These are phyloP conservation scores for Eucalyptus cloeziana DNA, from an alignment of 345 rosid species.

Conservation along the genomic window DNA sequence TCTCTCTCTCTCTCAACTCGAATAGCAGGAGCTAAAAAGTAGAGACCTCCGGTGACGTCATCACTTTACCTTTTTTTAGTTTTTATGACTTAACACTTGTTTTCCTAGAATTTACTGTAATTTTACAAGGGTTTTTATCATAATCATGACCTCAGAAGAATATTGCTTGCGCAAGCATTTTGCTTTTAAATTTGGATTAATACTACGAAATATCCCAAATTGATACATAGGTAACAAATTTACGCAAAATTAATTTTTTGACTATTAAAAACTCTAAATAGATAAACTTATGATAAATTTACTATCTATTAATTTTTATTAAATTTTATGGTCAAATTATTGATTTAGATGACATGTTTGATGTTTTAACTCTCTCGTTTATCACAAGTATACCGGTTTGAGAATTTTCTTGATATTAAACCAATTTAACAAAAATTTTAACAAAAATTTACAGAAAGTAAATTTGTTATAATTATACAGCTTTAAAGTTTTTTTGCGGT, in stretches of 20 bases:
- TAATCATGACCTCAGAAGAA: not conserved
- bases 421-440: accelerated
- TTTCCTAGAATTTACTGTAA: not conserved
- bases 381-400: accelerated
- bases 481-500: accelerated
- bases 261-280: accelerated
- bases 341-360: too few species aligned
- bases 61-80: not conserved
- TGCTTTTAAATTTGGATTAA: not conserved
- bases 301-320: accelerated
- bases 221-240: accelerated
- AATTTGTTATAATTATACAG: too few species aligned
- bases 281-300: accelerated
- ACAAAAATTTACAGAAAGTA: too few species aligned
- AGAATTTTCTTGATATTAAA: too few species aligned
- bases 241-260: accelerated
- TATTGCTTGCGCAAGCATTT: not conserved
- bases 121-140: not conserved
- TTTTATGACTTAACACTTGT: not conserved
- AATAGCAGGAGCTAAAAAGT: not conserved
- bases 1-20: not conserved
- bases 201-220: accelerated
- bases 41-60: not conserved
- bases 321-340: too few species aligned
- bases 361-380: accelerated